phyloP scores from a whole-genome alignment of 2,329 filamentous ascomycete genomes.

The Pleurostoma richardsiae region DNA sequence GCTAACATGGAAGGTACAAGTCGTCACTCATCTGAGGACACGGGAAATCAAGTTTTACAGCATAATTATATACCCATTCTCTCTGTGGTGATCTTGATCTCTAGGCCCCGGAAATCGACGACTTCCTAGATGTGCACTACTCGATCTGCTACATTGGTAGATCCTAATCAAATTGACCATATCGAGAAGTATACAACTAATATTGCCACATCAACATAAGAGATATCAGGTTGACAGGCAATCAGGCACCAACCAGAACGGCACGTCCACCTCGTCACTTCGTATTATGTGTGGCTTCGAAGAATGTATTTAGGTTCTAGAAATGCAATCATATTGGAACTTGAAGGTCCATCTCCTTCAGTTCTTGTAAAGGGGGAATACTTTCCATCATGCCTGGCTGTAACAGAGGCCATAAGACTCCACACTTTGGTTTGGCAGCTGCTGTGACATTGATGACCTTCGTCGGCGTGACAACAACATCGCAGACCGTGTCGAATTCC shows the following conservation, averaged over 20 bases:
- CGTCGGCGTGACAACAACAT: not conserved
- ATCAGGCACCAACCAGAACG: too few species aligned
- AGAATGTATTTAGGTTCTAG: not conserved
- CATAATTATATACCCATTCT: too few species aligned
- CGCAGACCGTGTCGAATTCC: not conserved
- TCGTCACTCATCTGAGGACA: too few species aligned
- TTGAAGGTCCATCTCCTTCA: not conserved
- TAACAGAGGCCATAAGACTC: not conserved
- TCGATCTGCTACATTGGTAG: not conserved
- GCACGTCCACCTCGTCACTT: not conserved
- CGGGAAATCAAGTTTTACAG: too few species aligned
- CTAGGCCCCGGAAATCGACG: not conserved
- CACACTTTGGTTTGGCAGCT: not conserved
- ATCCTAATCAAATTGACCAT: not conserved
- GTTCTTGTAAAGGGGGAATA: not conserved
- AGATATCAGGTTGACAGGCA: too few species aligned
- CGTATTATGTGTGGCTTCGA: not conserved
- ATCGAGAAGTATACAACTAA: not conserved
- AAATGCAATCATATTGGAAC: not conserved
- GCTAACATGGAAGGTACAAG: too few species aligned
- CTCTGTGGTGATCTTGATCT: too few species aligned
- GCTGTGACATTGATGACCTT: not conserved
- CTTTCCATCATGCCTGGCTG: not conserved
- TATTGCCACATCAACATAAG: not conserved
- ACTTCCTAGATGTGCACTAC: not conserved